phyloP scores from a whole-genome alignment of 768 basidiomycete species.

The Floccularia luteovirens region DNA sequence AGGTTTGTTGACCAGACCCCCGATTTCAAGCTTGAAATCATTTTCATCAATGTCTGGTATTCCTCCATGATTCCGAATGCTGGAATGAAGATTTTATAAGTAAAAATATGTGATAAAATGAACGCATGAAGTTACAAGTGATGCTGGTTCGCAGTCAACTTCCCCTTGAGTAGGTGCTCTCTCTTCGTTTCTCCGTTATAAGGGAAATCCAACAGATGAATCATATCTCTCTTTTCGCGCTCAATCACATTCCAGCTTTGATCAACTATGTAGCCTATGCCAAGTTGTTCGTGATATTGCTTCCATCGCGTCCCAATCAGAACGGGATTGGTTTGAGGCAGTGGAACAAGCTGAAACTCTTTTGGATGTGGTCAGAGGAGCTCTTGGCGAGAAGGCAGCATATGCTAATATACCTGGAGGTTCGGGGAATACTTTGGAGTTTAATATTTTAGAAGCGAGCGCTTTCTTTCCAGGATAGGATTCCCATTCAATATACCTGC shows the following conservation, averaged over 20 bases:
- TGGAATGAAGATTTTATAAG: conserved; percentile 9
- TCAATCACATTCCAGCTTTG: conserved; percentile 45
- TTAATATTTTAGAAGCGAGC: conserved; percentile 29
- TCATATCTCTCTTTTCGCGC: conserved; percentile 41
- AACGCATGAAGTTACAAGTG: conserved; percentile 35
- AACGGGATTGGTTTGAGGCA: conserved; percentile 43
- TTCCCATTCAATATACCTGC: conserved; percentile 43
- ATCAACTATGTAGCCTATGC: conserved; percentile 35
- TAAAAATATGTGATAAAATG: neutral
- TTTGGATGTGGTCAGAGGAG: conserved; percentile 8
- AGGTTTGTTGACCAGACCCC: conserved; percentile 38
- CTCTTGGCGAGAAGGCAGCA: neutral
- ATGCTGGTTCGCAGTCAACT: conserved; percentile 39
- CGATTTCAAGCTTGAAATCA: conserved; percentile 39
- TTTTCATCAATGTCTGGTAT: conserved; percentile 42
- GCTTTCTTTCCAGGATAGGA: conserved; percentile 34
- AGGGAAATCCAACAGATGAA: conserved; percentile 47
- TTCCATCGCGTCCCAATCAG: conserved; percentile 45
- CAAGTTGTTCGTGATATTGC: conserved; percentile 43
- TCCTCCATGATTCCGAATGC: conserved; percentile 48
- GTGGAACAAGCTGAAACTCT: conserved; percentile 41
- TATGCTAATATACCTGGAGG: conserved; percentile 24
- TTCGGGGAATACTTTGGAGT: conserved; percentile 27
- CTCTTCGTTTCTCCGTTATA: conserved; percentile 47
- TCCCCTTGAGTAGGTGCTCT: conserved; percentile 31